These are phyloP conservation scores for Leishmania major DNA, from an alignment of 208 protist genomes.

Conservation along the genomic window DNA sequence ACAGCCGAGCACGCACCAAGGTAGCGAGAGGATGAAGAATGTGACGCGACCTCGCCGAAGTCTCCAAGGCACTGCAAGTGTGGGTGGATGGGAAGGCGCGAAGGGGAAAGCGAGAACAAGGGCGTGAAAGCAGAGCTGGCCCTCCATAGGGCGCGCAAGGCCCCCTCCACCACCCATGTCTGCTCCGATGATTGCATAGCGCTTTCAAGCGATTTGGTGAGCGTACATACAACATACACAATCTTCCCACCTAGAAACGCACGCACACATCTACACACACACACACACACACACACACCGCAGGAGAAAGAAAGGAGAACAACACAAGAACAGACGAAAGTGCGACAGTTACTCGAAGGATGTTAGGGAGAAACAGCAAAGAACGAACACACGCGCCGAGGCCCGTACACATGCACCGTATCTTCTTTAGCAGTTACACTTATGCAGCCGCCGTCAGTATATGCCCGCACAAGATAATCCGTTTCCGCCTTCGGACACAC, in stretches of 20 bases:
- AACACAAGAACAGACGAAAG: neutral
- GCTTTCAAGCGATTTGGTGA: neutral
- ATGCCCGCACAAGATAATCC: neutral
- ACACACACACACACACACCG: neutral
- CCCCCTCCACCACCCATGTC: too few species aligned
- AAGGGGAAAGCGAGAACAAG: neutral
- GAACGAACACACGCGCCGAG: neutral
- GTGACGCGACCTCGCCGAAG: neutral
- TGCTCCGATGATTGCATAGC: neutral
- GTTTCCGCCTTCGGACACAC: neutral
- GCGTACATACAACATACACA: conserved; percentile 3
- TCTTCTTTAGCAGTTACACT: neutral
- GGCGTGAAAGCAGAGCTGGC: neutral
- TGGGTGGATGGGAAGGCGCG: neutral
- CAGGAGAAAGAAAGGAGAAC: neutral
- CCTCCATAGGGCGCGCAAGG: neutral
- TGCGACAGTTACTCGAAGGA: conserved; percentile 7
- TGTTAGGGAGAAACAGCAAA: neutral
- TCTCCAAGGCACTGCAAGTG: neutral
- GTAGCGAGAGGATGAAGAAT: neutral
- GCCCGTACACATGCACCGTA: neutral
- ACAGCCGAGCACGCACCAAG: neutral
- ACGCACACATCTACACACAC: neutral
- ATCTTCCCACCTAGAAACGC: neutral
- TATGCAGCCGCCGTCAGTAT: neutral